These are phyloP conservation scores for Eucalyptus paniculata DNA, from an alignment of 345 rosid genomes.

Conservation along the genomic window DNA sequence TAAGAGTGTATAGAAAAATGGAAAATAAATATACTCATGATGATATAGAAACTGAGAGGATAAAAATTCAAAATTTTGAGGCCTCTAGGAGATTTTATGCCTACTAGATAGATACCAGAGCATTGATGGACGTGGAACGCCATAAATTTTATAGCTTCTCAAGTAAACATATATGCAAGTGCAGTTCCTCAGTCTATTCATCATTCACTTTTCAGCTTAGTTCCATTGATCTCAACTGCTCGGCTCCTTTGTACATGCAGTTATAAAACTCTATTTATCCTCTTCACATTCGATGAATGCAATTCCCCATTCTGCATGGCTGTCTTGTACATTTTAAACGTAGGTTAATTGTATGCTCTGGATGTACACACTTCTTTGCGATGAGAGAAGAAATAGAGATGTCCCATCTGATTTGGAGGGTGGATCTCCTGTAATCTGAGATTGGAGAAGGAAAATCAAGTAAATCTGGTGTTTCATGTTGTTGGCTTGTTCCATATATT, in stretches of 20 bases:
- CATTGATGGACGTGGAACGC: neutral
- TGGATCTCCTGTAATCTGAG: neutral
- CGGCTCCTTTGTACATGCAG: neutral
- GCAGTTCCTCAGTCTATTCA: neutral
- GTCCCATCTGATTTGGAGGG: neutral
- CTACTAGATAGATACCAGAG: neutral
- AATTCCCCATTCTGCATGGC: neutral
- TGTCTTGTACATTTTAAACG: neutral
- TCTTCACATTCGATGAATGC: neutral
- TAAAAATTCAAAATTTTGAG: constrained; percentile 25
- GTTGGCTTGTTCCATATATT: neutral
- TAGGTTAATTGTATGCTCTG: neutral
- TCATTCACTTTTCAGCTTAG: neutral
- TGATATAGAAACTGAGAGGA: neutral
- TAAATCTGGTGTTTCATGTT: neutral
- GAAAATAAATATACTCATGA: neutral
- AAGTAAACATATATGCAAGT: constrained; percentile 10
- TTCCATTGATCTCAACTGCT: neutral
- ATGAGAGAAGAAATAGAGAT: neutral
- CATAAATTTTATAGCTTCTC: neutral
- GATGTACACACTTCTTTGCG: neutral
- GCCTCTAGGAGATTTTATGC: constrained; percentile 1
- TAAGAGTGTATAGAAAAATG: neutral
- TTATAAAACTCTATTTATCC: neutral
- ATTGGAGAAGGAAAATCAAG: neutral